phyloP scores from a whole-genome alignment of 257 asterid species.

The Haberlea rhodopensis region DNA sequence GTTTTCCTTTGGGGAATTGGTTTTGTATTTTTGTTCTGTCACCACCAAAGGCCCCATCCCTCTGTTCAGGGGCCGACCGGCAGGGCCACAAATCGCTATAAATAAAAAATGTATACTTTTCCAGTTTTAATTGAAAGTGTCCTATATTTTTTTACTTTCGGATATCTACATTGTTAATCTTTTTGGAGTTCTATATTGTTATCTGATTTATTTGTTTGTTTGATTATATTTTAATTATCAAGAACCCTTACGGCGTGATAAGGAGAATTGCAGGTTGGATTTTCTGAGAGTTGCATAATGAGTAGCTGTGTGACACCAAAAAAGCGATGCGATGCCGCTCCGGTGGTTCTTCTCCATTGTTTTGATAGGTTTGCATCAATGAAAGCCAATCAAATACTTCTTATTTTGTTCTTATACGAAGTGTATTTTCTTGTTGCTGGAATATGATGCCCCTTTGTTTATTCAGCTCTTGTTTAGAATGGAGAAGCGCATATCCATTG shows the following conservation, averaged over 20 bases:
- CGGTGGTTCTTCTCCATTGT: conserved; percentile 83
- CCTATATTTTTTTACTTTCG: background rate
- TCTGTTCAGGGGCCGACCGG: background rate
- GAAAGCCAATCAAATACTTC: background rate
- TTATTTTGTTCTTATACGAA: background rate
- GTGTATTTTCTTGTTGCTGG: background rate
- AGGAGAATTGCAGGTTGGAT: conserved; percentile 36
- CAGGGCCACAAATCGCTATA: background rate
- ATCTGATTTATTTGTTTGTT: background rate
- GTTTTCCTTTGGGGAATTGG: background rate
- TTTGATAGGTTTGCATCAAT: conserved; percentile 58
- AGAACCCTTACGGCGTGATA: background rate
- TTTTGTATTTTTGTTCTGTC: conserved; percentile 9
- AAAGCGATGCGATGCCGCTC: conserved; percentile 40
- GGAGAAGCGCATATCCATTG: conserved; percentile 71
- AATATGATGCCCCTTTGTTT: conserved; percentile 14
- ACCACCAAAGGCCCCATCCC: background rate
- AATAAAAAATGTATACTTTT: too few relatives aligned
- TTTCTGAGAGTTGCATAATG: conserved; percentile 56
- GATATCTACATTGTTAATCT: background rate
- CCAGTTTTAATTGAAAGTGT: background rate
- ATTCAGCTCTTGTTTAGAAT: conserved; percentile 76
- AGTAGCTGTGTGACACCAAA: conserved; percentile 78
- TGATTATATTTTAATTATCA: background rate
- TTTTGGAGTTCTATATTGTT: background rate